phyloP scores from a whole-genome alignment of 73 alveolate species.

The Loxodes magnus region DNA sequence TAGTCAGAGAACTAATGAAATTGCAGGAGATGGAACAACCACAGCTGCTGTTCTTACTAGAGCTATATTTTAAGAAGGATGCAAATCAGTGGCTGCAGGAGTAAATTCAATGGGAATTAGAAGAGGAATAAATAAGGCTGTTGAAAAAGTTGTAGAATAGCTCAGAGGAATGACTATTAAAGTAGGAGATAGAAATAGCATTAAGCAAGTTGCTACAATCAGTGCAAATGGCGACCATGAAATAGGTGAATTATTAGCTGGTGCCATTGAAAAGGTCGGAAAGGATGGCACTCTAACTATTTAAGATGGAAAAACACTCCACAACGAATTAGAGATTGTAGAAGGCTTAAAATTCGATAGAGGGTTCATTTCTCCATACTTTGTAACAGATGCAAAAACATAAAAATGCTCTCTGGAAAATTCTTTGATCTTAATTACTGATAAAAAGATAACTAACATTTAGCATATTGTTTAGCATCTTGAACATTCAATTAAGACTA shows the following conservation, averaged over 20 bases:
- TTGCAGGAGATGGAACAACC: constrained; percentile 99
- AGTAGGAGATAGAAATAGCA: not conserved
- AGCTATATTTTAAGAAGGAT: constrained; percentile 86
- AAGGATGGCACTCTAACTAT: constrained; percentile 95
- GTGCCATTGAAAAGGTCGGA: constrained; percentile 89
- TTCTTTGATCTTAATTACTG: constrained; percentile 84
- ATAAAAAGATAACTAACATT: constrained; percentile 84
- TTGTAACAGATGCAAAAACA: constrained; percentile 89
- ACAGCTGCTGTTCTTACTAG: constrained; percentile 96
- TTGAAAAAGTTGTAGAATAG: constrained; percentile 71
- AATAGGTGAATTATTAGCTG: constrained; percentile 88
- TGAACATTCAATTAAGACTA: constrained; percentile 80
- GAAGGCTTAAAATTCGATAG: constrained; percentile 95
- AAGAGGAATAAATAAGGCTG: constrained; percentile 93
- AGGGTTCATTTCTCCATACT: constrained; percentile 97
- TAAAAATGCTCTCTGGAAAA: constrained; percentile 78
- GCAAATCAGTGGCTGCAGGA: constrained; percentile 96
- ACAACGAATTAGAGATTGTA: constrained; percentile 93
- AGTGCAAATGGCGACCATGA: constrained; percentile 93
- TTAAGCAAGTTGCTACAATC: constrained; percentile 87
- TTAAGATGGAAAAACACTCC: constrained; percentile 86
- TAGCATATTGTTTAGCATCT: constrained; percentile 70
- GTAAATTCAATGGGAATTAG: constrained; percentile 97
- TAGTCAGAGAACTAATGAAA: constrained; percentile 88
- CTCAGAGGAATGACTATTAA: constrained; percentile 42